A percentile compares a stretch with the other conserved stretches of the same genome.
These are phyloP conservation scores for Anthracocystis panici-leucophaei DNA, from an alignment of 1,284 basidiomycete species.

Conservation along the genomic window DNA sequence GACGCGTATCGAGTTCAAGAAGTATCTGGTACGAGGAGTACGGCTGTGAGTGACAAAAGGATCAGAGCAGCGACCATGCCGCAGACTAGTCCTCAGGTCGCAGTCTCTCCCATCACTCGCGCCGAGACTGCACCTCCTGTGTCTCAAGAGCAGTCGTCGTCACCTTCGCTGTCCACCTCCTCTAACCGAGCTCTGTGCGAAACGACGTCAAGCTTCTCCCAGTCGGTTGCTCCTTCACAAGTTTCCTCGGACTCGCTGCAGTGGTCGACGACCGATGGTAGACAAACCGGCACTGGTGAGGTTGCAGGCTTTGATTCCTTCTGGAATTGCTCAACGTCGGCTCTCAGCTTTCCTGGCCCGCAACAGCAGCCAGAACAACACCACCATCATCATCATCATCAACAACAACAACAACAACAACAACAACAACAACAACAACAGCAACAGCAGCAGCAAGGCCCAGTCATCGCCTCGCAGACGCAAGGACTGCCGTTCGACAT, in stretches of 20 bases:
- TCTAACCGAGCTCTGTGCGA: neutral
- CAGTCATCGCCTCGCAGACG: neutral
- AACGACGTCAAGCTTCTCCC: neutral
- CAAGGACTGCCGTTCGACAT: neutral
- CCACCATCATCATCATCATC: too few species aligned
- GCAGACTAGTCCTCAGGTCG: neutral
- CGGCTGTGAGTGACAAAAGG: slow-evolving; percentile 2
- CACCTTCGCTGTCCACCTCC: neutral
- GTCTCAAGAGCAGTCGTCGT: neutral
- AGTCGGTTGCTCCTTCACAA: neutral
- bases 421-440: slow-evolving; percentile 2
- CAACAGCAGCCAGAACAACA: too few species aligned
- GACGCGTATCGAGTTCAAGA: neutral
- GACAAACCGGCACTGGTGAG: neutral
- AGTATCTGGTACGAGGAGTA: neutral
- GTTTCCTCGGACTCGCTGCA: neutral
- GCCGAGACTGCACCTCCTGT: slow-evolving; percentile 17
- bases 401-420: neutral
- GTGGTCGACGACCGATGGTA: neutral
- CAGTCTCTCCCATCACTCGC: slow-evolving; percentile 2
- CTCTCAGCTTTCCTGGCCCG: neutral
- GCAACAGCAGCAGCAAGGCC: slow-evolving; percentile 7
- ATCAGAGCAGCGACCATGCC: slow-evolving; percentile 21
- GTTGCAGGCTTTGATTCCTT: neutral
- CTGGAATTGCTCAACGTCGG: neutral